Conservation (phyloP, 108 stramenopile species). For the Pseudonitzschia pungens region DNA sequence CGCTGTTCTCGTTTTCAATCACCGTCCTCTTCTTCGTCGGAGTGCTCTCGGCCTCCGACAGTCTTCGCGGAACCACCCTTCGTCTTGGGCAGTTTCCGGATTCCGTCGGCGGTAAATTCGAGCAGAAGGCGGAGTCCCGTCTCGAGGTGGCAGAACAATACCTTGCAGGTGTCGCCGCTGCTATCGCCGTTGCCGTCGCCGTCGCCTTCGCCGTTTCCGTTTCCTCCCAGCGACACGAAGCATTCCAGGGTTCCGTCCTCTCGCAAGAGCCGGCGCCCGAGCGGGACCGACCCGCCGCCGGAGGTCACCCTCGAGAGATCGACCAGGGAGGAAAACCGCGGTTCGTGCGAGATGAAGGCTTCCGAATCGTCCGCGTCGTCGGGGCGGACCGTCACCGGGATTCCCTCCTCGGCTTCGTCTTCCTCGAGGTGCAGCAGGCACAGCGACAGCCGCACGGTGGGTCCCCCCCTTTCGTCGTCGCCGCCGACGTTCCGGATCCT, state of each 20-base stretch:
- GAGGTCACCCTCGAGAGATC: neutral
- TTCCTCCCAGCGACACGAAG: neutral
- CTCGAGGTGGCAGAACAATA: neutral
- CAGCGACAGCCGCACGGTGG: conserved; percentile 23
- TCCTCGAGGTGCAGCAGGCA: conserved; percentile 66
- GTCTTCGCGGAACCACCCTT: neutral
- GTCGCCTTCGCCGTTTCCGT: no score
- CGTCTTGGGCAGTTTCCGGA: neutral
- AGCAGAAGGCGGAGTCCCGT: conserved; percentile 7
- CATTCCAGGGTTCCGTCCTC: neutral
- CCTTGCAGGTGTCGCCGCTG: neutral
- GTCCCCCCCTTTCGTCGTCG: conserved; percentile 12
- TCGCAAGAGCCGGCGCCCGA: neutral
- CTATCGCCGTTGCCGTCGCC: neutral
- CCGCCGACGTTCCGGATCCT: conserved; percentile 6
- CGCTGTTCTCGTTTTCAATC: neutral
- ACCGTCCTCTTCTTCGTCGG: conserved; percentile 1
- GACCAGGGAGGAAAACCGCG: neutral
- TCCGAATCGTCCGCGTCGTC: conserved; percentile 35
- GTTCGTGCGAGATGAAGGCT: neutral
- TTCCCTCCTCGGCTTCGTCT: conserved; percentile 63
- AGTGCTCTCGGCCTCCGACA: neutral
- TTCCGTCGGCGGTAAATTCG: neutral
- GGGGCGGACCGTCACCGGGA: conserved; percentile 45
- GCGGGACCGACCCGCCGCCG: neutral